Percentiles rank a stretch among this genome's conserved stretches.
Conservation (phyloP, 768 basidiomycete genomes). For the Leccinum broughii region DNA sequence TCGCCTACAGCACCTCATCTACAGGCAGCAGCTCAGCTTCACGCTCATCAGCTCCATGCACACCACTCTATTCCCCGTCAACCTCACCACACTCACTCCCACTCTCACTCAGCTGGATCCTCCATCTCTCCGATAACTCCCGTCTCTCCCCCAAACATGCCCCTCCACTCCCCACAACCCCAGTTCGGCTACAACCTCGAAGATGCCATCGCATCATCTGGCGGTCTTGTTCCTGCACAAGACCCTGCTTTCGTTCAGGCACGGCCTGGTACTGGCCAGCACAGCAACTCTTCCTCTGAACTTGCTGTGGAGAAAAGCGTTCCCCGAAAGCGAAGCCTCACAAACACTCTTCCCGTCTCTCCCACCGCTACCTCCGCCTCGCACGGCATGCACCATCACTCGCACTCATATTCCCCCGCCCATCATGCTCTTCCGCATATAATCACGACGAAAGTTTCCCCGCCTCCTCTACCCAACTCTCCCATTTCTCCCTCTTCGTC, state of each 20-base stretch:
- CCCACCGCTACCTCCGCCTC: conserved; percentile 1
- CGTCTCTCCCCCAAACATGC: conserved; percentile 48
- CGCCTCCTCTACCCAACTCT: conserved; percentile 28
- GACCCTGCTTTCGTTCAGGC: conserved; percentile 33
- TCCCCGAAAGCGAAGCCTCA: conserved; percentile 70
- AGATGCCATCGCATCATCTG: conserved; percentile 30
- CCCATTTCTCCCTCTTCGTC: conserved; percentile 27
- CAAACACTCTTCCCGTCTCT: conserved; percentile 40
- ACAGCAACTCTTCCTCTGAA: conserved; percentile 49
- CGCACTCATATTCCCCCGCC: conserved; percentile 27
- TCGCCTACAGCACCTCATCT: conserved; percentile 59
- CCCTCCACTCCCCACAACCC: conserved; percentile 45
- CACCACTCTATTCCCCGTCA: conserved; percentile 40
- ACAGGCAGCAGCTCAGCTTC: conserved; percentile 45
- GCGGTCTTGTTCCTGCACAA: conserved; percentile 28
- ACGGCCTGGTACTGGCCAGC: conserved; percentile 40
- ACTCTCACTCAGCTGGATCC: conserved; percentile 25
- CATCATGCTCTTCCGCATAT: conserved; percentile 25
- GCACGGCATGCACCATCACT: conserved; percentile 27
- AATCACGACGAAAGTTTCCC: conserved; percentile 34
- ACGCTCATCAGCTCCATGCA: conserved; percentile 60
- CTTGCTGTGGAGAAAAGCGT: conserved; percentile 48
- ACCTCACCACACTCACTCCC: conserved; percentile 21
- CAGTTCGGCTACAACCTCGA: conserved; percentile 55
- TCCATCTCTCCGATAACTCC: conserved; percentile 57